These are phyloP conservation scores for Candida tibetensis DNA, from an alignment of 805 yeast genomes.

Conservation along the genomic window DNA sequence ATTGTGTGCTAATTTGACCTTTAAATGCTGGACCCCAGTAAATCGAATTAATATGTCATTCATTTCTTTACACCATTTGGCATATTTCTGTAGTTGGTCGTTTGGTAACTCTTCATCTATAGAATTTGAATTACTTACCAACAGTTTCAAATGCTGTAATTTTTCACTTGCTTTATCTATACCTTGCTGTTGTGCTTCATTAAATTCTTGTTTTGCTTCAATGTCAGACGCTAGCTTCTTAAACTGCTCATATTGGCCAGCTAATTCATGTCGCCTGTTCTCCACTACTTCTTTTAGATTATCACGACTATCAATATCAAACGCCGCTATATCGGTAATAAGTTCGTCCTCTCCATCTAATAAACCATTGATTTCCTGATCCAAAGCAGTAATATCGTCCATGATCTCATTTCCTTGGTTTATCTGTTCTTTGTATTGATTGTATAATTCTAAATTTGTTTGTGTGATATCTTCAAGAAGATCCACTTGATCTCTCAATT, in stretches of 20 bases:
- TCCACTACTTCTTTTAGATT: constrained; percentile 3
- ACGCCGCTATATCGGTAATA: background rate
- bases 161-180: constrained; percentile 4
- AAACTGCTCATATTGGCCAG: constrained; percentile 7
- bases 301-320: background rate
- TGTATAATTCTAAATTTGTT: constrained; percentile 24
- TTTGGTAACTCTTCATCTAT: background rate
- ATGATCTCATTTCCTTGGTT: constrained; percentile 26
- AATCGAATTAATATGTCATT: constrained; percentile 17
- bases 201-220: constrained; percentile 3
- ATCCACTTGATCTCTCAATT: constrained; percentile 24
- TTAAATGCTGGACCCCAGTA: constrained; percentile 5
- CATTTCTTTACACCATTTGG: constrained; percentile 25
- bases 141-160: constrained; percentile 3
- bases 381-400: constrained; percentile 20
- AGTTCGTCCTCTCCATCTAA: constrained; percentile 10
- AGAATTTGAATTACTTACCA: constrained; percentile 1
- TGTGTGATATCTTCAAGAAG: constrained; percentile 27
- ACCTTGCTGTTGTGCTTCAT: background rate
- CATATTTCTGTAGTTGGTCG: constrained; percentile 15
- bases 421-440: constrained; percentile 21
- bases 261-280: background rate
- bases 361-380: constrained; percentile 15
- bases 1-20: constrained; percentile 1
- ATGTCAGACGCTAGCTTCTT: constrained; percentile 5